Conservation (phyloP, 1,284 basidiomycete genomes). For the Inonotus hispidus region DNA sequence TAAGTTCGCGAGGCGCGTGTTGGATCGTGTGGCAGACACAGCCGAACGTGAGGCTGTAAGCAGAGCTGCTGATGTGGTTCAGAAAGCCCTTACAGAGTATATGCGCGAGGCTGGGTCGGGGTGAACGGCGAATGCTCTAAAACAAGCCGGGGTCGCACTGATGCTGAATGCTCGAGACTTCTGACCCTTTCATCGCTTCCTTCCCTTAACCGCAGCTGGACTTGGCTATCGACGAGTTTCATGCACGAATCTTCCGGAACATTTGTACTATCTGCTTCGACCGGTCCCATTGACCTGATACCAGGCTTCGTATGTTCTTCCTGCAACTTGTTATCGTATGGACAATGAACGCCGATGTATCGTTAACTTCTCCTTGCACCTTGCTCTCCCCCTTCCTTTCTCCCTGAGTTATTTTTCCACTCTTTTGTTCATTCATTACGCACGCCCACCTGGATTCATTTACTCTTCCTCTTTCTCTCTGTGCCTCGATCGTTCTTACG, state of each 20-base stretch:
- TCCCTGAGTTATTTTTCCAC: neutral
- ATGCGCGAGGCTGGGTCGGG: neutral
- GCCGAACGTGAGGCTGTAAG: neutral
- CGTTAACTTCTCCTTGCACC: neutral
- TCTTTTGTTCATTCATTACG: neutral
- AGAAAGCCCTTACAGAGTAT: neutral
- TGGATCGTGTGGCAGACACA: neutral
- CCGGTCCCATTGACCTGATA: too few species aligned
- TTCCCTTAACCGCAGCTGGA: too few species aligned
- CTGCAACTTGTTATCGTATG: too few species aligned
- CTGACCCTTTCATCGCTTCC: neutral
- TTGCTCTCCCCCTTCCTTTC: neutral
- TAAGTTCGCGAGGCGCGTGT: constrained; percentile 37
- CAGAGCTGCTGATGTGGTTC: neutral
- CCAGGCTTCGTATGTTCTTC: too few species aligned
- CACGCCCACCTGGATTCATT: neutral
- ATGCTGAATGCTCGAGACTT: neutral
- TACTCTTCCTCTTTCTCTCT: neutral
- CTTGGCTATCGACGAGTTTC: too few species aligned
- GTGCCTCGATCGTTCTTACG: neutral
- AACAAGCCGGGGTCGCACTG: neutral
- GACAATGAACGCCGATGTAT: neutral
- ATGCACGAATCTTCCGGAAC: too few species aligned
- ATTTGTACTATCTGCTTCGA: too few species aligned
- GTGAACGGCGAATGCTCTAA: neutral